These are phyloP conservation scores for Malus orientalis DNA, from an alignment of 306 rosid genomes.

Conservation along the genomic window DNA sequence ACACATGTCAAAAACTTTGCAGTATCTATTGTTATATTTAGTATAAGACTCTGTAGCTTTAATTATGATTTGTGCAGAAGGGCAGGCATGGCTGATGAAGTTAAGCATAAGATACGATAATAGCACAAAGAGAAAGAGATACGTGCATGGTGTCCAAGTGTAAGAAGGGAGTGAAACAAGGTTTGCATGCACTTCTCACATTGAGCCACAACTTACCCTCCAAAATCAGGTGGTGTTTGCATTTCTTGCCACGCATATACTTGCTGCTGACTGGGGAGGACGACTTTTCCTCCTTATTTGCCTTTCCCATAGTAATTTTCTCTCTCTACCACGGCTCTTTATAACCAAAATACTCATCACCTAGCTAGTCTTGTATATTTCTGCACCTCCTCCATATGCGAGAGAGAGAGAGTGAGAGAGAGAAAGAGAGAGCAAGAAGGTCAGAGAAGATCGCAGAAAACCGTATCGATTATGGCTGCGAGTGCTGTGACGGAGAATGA, in stretches of 20 bases:
- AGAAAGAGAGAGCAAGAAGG: too few relatives aligned
- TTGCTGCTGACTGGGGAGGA: too few relatives aligned
- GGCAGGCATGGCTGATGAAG: not conserved
- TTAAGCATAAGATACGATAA: not conserved
- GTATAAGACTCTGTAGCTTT: too few relatives aligned
- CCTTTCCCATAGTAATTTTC: not conserved
- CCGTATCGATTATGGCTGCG: conserved; percentile 27
- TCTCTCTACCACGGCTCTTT: not conserved
- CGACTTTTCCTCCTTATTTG: conserved; percentile 1
- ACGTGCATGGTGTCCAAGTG: not conserved
- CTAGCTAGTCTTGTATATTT: not conserved
- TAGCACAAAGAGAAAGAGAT: not conserved
- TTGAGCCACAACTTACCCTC: conserved; percentile 5
- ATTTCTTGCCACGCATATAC: conserved; percentile 25
- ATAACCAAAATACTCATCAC: not conserved
- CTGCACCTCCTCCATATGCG: too few relatives aligned
- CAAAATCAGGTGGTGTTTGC: conserved; percentile 12
- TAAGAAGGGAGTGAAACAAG: not conserved
- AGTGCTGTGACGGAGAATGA: conserved; percentile 30
- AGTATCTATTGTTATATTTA: too few relatives aligned
- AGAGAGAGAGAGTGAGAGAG: too few relatives aligned
- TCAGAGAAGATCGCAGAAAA: too few relatives aligned
- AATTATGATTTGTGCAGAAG: not conserved
- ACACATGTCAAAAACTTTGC: too few relatives aligned
- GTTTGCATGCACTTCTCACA: conserved; percentile 1